Conservation (phyloP, 2,329 filamentous ascomycete species). For the Mollisiaceae sp. region DNA sequence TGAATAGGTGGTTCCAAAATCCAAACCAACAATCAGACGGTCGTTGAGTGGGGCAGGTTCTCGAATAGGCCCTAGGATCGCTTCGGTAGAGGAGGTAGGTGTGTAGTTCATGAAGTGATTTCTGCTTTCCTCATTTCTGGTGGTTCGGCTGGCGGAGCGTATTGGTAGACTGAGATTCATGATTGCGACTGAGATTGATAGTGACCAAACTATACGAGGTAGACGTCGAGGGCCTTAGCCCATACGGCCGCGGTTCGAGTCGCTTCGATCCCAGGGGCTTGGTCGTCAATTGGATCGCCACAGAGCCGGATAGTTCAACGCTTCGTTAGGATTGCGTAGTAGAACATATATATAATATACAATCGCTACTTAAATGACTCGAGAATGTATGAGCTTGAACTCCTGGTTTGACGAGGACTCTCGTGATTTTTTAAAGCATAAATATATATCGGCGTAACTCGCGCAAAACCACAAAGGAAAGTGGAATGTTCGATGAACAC, state of each 20-base stretch:
- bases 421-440: background rate
- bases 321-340: background rate
- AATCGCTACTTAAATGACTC: background rate
- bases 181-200: slow-evolving; percentile 19
- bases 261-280: slow-evolving; percentile 15
- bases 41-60: slow-evolving; percentile 61
- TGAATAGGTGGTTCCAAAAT: slow-evolving; percentile 86
- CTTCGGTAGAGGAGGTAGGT: slow-evolving; percentile 62
- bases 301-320: slow-evolving; percentile 9
- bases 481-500: slow-evolving; percentile 5
- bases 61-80: slow-evolving; percentile 64
- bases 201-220: background rate
- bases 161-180: slow-evolving; percentile 44
- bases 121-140: slow-evolving; percentile 42
- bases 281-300: slow-evolving; percentile 18
- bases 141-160: slow-evolving; percentile 30
- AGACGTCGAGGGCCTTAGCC: slow-evolving; percentile 18
- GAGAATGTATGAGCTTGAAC: background rate
- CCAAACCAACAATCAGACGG: slow-evolving; percentile 76
- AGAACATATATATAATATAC: background rate
- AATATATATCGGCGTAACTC: slow-evolving; percentile 9
- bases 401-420: background rate
- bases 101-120: slow-evolving; percentile 49
- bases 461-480: background rate
- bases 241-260: slow-evolving; percentile 20